Conservation (phyloP, 2,329 filamentous ascomycete genomes). For the Aspergillus costaricaensis region DNA sequence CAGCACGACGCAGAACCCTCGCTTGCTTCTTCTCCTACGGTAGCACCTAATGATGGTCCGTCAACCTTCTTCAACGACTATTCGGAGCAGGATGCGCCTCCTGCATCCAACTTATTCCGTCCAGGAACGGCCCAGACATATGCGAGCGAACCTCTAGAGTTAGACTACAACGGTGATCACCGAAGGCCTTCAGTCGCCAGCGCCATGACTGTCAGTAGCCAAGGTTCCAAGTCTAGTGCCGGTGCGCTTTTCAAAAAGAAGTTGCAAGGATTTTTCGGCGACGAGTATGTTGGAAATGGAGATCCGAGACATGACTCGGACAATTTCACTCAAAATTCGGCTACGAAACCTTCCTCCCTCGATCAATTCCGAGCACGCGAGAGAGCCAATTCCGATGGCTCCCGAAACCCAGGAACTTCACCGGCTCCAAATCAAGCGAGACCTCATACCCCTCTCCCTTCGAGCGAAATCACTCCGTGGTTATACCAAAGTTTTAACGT, state of each 20-base stretch:
- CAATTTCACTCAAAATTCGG: slow-evolving; percentile 56
- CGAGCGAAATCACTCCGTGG: slow-evolving; percentile 96
- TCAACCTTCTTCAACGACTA: slow-evolving; percentile 43
- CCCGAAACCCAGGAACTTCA: slow-evolving; percentile 54
- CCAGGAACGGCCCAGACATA: slow-evolving; percentile 56
- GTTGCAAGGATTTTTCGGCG: slow-evolving; percentile 88
- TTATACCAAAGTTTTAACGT: slow-evolving; percentile 85
- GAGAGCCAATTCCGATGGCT: slow-evolving; percentile 80
- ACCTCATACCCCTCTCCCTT: slow-evolving; percentile 81
- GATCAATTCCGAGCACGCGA: slow-evolving; percentile 65
- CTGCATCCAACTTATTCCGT: slow-evolving; percentile 70
- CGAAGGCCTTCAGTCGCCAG: slow-evolving; percentile 86
- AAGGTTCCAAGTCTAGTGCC: slow-evolving; percentile 73
- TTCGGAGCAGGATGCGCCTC: slow-evolving; percentile 48
- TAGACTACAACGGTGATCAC: slow-evolving; percentile 66
- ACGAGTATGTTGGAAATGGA: slow-evolving; percentile 73
- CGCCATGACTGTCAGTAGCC: slow-evolving; percentile 81
- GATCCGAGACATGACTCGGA: slow-evolving; percentile 67
- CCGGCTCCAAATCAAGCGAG: slow-evolving; percentile 70
- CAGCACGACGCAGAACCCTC: slow-evolving; percentile 33
- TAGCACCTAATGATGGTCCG: slow-evolving; percentile 29
- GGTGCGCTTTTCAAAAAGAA: slow-evolving; percentile 74
- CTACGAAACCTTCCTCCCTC: slow-evolving; percentile 33
- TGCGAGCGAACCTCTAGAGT: slow-evolving; percentile 63
- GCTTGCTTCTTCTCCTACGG: slow-evolving; percentile 32